Evolutionary conservation across 164 flowering plant species (phyloP), one percentile per base, ranked within the genome.

Genomic region (Sextonia rubra): DNA sequence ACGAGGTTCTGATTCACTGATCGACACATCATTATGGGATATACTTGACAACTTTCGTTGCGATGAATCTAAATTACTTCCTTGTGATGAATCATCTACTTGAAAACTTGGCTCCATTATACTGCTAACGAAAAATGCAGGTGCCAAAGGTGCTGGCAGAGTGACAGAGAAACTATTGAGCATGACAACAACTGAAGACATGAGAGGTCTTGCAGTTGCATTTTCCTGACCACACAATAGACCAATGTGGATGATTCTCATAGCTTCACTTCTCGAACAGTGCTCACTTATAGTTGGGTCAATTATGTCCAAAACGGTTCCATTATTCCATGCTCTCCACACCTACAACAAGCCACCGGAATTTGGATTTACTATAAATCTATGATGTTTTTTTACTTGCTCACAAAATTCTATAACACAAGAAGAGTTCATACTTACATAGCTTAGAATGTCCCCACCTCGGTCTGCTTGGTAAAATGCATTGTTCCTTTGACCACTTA

Each of bases 221-320:
- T 77, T 73, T 75, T 85, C 82, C 74, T 85, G 85, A 30, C 81
- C 85, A 49, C 89, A 86, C 9, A 86, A 69, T 24, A 85, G 69
- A 0, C 79, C 88, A 15, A 86, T 77, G 65, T 86, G 89, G 18
- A 83, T 77, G 79, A 86, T 74, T 72, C 83, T 76, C 68, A 78
- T 29, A 4, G 82, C 76, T 75, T 87, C 86, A 23, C n/a, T 73
- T 24, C 44, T 55, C 3, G 78, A 71, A 37, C 27, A 64, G 1
- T 3, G 12, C 3, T 68, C 60, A 0, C 29, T 4, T 61, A 83
- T 12, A 0, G 62, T 44, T 60, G 83, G 77, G 76, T 83, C 90
- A 1, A 85, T 60, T 20, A 37, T 37, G 55, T 22, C 66, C 17
- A 27, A 27, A 63, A 63, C 1, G 27, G 65, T n/a, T 63, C 64